These are phyloP conservation scores for Eimeria brunetti DNA, from an alignment of 169 alveolate species.

Conservation along the genomic window DNA sequence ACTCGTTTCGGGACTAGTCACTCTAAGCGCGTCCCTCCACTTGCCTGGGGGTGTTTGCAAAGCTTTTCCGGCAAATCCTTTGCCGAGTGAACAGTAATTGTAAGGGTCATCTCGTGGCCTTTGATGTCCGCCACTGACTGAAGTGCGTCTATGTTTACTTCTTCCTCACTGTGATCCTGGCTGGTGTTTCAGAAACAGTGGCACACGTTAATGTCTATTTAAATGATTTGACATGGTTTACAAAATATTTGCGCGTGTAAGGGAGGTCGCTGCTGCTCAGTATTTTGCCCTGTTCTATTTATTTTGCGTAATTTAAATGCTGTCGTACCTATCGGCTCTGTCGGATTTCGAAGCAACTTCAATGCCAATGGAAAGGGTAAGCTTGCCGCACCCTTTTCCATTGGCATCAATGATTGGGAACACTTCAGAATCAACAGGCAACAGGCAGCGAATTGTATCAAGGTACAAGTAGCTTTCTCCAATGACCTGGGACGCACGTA, in stretches of 20 bases:
- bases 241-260: not conserved
- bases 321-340: not conserved
- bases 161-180: not conserved
- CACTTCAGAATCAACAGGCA: constrained; percentile 64
- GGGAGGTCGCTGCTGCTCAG: not conserved
- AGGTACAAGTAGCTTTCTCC: constrained; percentile 75
- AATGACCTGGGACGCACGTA: constrained; percentile 37
- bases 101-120: constrained; percentile 60
- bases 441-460: constrained; percentile 59
- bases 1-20: not conserved
- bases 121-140: constrained; percentile 71
- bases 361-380: constrained; percentile 30
- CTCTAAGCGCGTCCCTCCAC: not conserved
- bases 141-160: constrained; percentile 45
- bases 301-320: not conserved
- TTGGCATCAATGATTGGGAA: constrained; percentile 73
- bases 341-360: constrained; percentile 19
- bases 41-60: constrained; percentile 59
- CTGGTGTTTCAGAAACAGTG: not conserved
- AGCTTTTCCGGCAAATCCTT: constrained; percentile 65
- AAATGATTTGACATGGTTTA: not conserved
- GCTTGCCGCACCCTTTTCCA: constrained; percentile 61
- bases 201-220: not conserved
- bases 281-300: not conserved
- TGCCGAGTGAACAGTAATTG: constrained; percentile 75